Evolutionary conservation across 768 basidiomycete genomes (phyloP).

Genomic region (Boletus reticulatus): DNA sequence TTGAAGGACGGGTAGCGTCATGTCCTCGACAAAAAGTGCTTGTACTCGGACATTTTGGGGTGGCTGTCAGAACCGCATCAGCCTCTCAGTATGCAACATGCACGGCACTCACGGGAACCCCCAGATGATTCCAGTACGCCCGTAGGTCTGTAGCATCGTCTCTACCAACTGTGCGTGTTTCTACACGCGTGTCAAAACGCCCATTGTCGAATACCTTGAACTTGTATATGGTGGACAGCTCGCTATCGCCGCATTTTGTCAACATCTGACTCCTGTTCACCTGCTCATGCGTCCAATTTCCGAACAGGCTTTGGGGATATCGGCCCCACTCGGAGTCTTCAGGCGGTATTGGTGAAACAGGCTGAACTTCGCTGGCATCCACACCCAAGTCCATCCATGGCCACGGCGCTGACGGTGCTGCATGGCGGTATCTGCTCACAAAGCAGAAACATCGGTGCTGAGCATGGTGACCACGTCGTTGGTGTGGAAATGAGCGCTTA

Average conservation of each 20-base stretch:
- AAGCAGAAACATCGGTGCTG: not conserved
- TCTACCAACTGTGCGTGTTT: slow-evolving; percentile 7
- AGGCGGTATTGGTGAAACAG: not conserved
- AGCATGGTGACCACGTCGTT: not conserved
- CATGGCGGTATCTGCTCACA: slow-evolving; percentile 30
- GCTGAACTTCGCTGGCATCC: slow-evolving; percentile 6
- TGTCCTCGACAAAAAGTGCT: slow-evolving; percentile 39
- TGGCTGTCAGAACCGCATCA: slow-evolving; percentile 18
- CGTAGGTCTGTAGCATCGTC: slow-evolving; percentile 11
- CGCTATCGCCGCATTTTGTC: slow-evolving; percentile 12
- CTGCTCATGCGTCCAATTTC: slow-evolving; percentile 52
- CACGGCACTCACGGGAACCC: slow-evolving; percentile 21
- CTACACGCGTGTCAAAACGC: slow-evolving; percentile 12
- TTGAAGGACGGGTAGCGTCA: slow-evolving; percentile 34
- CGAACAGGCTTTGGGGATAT: slow-evolving; percentile 51
- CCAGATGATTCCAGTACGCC: slow-evolving; percentile 31
- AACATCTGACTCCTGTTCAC: slow-evolving; percentile 36
- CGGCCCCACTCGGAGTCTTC: slow-evolving; percentile 25
- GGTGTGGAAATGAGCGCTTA: slow-evolving; percentile 6
- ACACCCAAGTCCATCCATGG: slow-evolving; percentile 35
- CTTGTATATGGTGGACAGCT: slow-evolving; percentile 19
- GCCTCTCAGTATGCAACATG: not conserved
- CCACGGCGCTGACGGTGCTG: slow-evolving; percentile 40
- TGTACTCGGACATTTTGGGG: slow-evolving; percentile 29
- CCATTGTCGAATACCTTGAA: slow-evolving; percentile 18